A percentile compares a stretch with the other conserved stretches of the same genome.
These are phyloP conservation scores for Debaryomycetaceae sp. DNA, from an alignment of 1,139 yeast species.

Conservation along the genomic window DNA sequence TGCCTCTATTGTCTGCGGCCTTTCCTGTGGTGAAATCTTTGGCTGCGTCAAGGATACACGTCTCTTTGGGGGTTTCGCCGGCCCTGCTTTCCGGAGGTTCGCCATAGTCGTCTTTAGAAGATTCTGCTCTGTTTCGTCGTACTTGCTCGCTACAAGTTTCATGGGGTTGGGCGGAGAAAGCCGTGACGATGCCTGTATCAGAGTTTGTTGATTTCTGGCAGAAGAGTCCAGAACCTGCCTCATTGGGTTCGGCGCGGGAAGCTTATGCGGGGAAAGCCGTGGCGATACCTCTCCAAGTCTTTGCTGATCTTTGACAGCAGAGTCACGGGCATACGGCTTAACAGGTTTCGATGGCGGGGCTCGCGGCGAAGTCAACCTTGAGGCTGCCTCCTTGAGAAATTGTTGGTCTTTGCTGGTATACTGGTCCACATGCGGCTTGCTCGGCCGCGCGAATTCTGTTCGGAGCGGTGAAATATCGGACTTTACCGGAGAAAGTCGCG, in stretches of 20 bases:
- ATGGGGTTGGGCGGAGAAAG: conserved; percentile 9
- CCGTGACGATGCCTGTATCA: too few species aligned
- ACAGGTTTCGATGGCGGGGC: conserved; percentile 8
- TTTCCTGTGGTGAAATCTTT: too few species aligned
- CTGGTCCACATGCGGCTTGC: conserved; percentile 3
- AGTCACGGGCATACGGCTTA: conserved; percentile 8
- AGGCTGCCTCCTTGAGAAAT: conserved; percentile 7
- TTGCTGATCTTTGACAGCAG: conserved; percentile 6
- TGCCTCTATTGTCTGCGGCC: too few species aligned
- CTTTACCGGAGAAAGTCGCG: too few species aligned
- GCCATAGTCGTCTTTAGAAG: conserved; percentile 8
- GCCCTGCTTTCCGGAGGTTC: too few species aligned
- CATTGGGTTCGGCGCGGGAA: neutral
- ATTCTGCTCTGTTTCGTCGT: conserved; percentile 6
- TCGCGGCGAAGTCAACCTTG: conserved; percentile 5
- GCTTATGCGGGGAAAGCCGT: conserved; percentile 6
- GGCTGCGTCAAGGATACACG: too few species aligned
- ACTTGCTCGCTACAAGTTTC: conserved; percentile 8
- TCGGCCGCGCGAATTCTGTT: too few species aligned
- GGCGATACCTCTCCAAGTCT: conserved; percentile 8
- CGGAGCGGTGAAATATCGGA: too few species aligned
- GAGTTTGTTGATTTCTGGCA: neutral
- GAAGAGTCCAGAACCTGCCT: neutral
- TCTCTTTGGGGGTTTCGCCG: too few species aligned
- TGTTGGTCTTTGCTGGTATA: conserved; percentile 5